A percentile compares a stretch with the other conserved stretches of the same genome.
Evolutionary conservation across 2,329 filamentous ascomycete genomes (phyloP).

Genomic region (Colletotrichum sansevieriae): DNA sequence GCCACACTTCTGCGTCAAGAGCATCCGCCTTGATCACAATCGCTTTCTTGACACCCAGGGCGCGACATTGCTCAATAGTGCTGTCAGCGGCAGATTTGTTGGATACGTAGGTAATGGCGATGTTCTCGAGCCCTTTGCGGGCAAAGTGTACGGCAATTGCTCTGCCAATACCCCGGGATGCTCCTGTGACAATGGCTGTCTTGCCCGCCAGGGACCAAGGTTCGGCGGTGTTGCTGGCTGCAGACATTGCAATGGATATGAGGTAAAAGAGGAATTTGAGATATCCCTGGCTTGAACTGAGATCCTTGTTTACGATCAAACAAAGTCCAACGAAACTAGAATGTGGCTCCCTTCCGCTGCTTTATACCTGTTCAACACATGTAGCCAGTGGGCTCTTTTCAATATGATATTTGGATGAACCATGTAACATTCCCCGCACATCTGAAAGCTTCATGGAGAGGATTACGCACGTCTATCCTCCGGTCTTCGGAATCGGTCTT

Average conservation of each 20-base stretch:
- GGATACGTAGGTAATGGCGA: conserved; percentile 23
- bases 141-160: conserved; percentile 19
- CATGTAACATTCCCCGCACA: too few species aligned
- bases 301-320: background rate
- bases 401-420: too few species aligned
- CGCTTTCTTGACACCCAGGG: conserved; percentile 6
- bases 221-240: background rate
- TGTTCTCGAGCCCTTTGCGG: conserved; percentile 14
- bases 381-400: too few species aligned
- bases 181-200: conserved; percentile 22
- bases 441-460: too few species aligned
- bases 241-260: background rate
- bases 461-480: too few species aligned
- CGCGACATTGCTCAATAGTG: background rate
- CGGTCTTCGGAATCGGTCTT: too few species aligned
- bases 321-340: too few species aligned
- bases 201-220: conserved; percentile 19
- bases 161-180: conserved; percentile 17
- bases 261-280: background rate
- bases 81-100: conserved; percentile 14
- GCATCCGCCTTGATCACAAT: conserved; percentile 8
- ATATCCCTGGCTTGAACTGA: background rate
- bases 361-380: too few species aligned
- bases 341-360: too few species aligned
- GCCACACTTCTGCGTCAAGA: background rate